Percentiles rank a stretch among this genome's conserved stretches.
phyloP scores from a whole-genome alignment of 805 yeast genomes.

The Wickerhamiella spandovensis region DNA sequence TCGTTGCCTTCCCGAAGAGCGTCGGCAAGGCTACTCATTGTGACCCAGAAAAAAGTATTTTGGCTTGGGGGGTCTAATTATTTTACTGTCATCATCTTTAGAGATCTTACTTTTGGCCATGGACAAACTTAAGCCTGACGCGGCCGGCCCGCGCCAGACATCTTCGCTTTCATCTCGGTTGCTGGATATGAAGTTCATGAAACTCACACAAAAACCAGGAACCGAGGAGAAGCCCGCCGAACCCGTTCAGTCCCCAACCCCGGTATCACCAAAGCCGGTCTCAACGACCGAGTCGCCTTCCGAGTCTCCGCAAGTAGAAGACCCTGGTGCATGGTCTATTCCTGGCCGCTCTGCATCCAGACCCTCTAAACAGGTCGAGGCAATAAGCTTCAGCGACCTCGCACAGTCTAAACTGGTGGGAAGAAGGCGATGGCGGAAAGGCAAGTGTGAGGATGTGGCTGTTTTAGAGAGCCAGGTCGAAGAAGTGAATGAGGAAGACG shows the following conservation, averaged over 20 bases:
- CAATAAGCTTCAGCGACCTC: conserved; percentile 2
- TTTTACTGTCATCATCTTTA: not conserved
- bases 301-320: not conserved
- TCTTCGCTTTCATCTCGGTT: conserved; percentile 16
- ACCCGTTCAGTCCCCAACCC: not conserved
- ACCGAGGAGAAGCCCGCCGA: not conserved
- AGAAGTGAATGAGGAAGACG: conserved; percentile 1
- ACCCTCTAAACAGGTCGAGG: not conserved
- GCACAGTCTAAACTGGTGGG: conserved; percentile 3
- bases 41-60: too few species aligned
- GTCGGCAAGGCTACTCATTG: not conserved
- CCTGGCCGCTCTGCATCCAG: not conserved
- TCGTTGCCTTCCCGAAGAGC: not conserved
- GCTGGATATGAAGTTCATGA: conserved; percentile 20
- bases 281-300: not conserved
- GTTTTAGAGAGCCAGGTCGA: conserved; percentile 3
- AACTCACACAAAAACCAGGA: not conserved
- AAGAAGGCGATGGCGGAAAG: conserved; percentile 7
- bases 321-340: not conserved
- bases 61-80: too few species aligned
- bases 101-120: not conserved
- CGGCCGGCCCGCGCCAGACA: not conserved
- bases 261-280: not conserved
- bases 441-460: conserved; percentile 4
- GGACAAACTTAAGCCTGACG: not conserved